Conservation (phyloP, 2,329 filamentous ascomycete species). For the Diaporthe caulivora region DNA sequence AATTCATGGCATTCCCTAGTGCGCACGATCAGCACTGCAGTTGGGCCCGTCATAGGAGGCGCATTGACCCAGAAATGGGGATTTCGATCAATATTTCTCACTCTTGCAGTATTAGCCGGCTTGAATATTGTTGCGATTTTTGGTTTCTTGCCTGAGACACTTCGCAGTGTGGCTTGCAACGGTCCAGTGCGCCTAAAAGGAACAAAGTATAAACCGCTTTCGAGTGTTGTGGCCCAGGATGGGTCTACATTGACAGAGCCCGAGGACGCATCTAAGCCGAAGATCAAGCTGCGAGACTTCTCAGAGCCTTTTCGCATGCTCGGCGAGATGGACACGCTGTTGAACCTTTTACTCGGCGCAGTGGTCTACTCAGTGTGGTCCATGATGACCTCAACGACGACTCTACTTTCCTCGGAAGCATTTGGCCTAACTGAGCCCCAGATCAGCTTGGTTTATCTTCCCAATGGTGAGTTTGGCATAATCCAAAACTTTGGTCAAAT, state of each 20-base stretch:
- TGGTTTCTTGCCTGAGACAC: conserved; percentile 49
- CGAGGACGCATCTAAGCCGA: not conserved
- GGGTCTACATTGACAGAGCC: not conserved
- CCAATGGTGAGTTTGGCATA: not conserved
- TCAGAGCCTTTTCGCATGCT: conserved; percentile 50
- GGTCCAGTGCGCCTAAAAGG: conserved; percentile 42
- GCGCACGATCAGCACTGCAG: conserved; percentile 45
- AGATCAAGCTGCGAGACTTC: not conserved
- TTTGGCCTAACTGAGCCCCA: conserved; percentile 37
- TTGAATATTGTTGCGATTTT: not conserved
- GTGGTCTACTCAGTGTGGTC: conserved; percentile 52
- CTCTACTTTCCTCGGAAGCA: conserved; percentile 47
- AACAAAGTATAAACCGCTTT: conserved; percentile 40
- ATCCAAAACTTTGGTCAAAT: no score
- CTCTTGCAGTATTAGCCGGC: conserved; percentile 38
- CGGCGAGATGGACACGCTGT: conserved; percentile 46
- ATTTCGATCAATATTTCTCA: conserved; percentile 49
- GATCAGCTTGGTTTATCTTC: not conserved
- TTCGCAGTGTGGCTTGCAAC: conserved; percentile 47
- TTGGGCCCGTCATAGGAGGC: conserved; percentile 51
- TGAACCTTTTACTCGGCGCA: conserved; percentile 48
- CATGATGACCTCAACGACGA: conserved; percentile 51
- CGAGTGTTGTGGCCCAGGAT: conserved; percentile 41
- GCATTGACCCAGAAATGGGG: conserved; percentile 45
- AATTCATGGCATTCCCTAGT: conserved; percentile 32